Conservation (phyloP, 1,284 basidiomycete genomes). For the Hymenochaete sp. region DNA sequence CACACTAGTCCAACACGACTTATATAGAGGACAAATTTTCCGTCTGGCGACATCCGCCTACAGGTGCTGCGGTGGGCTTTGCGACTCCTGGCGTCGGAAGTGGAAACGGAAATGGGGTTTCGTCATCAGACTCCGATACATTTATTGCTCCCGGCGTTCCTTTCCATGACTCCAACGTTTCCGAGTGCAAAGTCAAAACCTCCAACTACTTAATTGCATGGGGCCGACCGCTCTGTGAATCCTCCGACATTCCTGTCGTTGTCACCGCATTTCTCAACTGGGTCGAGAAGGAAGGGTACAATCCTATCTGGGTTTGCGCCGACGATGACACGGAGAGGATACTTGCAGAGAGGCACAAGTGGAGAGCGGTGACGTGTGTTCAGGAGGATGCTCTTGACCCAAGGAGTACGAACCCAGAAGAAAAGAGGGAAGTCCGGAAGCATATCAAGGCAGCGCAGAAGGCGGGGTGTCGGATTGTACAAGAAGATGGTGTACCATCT, state of each 20-base stretch:
- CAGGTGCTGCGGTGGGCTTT: slow-evolving; percentile 42
- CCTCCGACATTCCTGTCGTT: slow-evolving; percentile 34
- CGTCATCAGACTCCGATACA: too few relatives aligned
- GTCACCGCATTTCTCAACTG: slow-evolving; percentile 33
- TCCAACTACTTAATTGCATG: slow-evolving; percentile 29
- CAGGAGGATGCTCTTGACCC: slow-evolving; percentile 47
- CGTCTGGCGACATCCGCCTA: slow-evolving; percentile 40
- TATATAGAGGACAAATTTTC: slow-evolving; percentile 49
- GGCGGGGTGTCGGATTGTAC: slow-evolving; percentile 37
- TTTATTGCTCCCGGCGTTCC: background rate
- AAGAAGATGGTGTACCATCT: slow-evolving; percentile 32
- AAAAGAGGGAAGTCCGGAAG: slow-evolving; percentile 34
- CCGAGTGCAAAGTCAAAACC: background rate
- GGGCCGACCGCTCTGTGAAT: slow-evolving; percentile 43
- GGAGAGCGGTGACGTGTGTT: slow-evolving; percentile 42
- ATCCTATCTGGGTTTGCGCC: slow-evolving; percentile 46
- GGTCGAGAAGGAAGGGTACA: slow-evolving; percentile 29
- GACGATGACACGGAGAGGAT: slow-evolving; percentile 37
- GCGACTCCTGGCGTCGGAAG: slow-evolving; percentile 23
- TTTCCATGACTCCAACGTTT: background rate
- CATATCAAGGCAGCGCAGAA: slow-evolving; percentile 42
- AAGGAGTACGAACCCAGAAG: slow-evolving; percentile 31
- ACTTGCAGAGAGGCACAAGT: slow-evolving; percentile 38
- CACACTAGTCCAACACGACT: slow-evolving; percentile 36
- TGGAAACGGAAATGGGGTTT: too few relatives aligned